Evolutionary conservation across 805 yeast genomes (phyloP), one percentile per base, ranked within the genome.

Genomic region (Tetrapisispora pingtungensis): DNA sequence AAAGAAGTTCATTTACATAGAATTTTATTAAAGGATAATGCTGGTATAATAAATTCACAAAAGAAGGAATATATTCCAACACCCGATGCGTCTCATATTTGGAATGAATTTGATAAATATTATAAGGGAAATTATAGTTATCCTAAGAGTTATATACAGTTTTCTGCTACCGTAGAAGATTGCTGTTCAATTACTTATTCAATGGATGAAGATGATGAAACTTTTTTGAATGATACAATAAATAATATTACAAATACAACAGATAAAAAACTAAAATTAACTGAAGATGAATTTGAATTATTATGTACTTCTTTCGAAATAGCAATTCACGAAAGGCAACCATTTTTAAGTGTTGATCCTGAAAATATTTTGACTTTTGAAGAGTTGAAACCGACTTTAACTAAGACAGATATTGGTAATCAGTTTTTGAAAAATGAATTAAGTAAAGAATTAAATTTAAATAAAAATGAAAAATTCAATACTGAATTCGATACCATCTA

Each of bases 111-210:
- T 33, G 55, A 68, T 7, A 74, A 80, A 52, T 88, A 75, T 64
- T 93, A 93, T 61, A 66, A 66, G 15, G 82, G 83, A 31, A 64
- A 69, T 20, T 90, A 84, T 63, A 61, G 61, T 3, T 81, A 79
- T 49, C 96, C 97, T 0, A 77, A 78, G 18, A 71, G 84, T 10
- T 90, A 88, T 60, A 84, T 93, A 45, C 82, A 87, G 54, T 85
- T 85, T 54, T 84, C 95, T 35, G 94, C 96, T 5, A 90, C 96
- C 0, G 93, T 90, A n/a, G 97, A 93, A 58, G 97, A 93, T 60
- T 84, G 95, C 19, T 72, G 79, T 17, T 96, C 97, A 1, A 78
- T 83, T 38, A 79, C 79, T 17, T 93, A 89, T 65, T 81, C 81
- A 64, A 78, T 93, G 84, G 97, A 93, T 65, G 97, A 90, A 62